Conservation (phyloP, 331 rosid genomes). For the Spiraea crenata region DNA sequence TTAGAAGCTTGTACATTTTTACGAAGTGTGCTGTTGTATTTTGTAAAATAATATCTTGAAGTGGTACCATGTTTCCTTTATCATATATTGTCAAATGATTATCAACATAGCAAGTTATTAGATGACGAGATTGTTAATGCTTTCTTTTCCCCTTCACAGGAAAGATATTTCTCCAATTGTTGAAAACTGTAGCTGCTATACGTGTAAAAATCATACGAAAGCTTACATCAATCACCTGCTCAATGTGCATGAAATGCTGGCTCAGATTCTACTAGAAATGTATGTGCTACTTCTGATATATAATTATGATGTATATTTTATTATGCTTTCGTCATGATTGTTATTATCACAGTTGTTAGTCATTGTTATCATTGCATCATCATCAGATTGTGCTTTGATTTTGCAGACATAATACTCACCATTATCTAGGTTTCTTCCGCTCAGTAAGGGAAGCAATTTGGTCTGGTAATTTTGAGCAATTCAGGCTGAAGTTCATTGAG, state of each 20-base stretch:
- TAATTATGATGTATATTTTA: background rate
- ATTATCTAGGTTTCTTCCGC: constrained; percentile 69
- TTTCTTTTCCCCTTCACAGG: constrained; percentile 36
- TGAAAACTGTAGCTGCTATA: constrained; percentile 66
- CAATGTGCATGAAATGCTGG: constrained; percentile 95
- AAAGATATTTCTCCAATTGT: constrained; percentile 67
- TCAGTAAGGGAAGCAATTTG: constrained; percentile 68
- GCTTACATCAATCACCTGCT: constrained; percentile 89
- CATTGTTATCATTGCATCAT: constrained; percentile 6
- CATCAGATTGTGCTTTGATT: constrained; percentile 2
- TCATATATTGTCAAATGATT: background rate
- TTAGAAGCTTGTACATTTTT: background rate
- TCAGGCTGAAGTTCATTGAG: constrained; percentile 49
- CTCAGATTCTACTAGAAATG: constrained; percentile 84
- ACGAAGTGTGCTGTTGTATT: background rate
- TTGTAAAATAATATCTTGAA: background rate
- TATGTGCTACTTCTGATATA: constrained; percentile 21
- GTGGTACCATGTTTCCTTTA: background rate
- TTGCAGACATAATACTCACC: constrained; percentile 94
- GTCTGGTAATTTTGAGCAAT: constrained; percentile 71
- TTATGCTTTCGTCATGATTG: too few relatives aligned
- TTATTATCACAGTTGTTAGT: background rate
- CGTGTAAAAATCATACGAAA: constrained; percentile 80
- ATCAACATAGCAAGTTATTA: background rate
- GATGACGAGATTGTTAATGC: background rate